A percentile compares a stretch with the other conserved stretches of the same genome.
phyloP scores from a whole-genome alignment of 192 early-diverging fungal genomes.

The Coemansia sp. region DNA sequence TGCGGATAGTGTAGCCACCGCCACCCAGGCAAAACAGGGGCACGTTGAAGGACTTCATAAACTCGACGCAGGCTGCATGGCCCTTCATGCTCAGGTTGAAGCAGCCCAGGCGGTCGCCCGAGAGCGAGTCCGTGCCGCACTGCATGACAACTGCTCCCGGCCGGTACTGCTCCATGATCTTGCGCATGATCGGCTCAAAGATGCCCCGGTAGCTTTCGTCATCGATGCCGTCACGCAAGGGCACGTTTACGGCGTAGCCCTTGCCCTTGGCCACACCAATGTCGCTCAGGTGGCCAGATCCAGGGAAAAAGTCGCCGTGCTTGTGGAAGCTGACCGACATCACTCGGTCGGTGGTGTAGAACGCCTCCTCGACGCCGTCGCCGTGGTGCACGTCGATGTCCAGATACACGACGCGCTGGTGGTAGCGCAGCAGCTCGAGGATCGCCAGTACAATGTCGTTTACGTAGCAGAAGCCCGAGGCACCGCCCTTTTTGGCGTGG shows the following conservation, averaged over 20 bases:
- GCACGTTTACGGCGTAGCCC: constrained; percentile 93
- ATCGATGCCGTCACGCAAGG: constrained; percentile 90
- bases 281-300: constrained; percentile 94
- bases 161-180: constrained; percentile 87
- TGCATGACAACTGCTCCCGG: constrained; percentile 92
- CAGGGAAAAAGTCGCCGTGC: constrained; percentile 98
- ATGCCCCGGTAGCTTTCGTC: constrained; percentile 90
- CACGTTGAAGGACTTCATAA: constrained; percentile 86
- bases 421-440: constrained; percentile 79
- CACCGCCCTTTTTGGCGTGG: constrained; percentile 95
- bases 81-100: constrained; percentile 95
- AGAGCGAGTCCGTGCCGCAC: constrained; percentile 93
- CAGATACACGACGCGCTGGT: constrained; percentile 91
- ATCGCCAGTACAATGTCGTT: constrained; percentile 96
- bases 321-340: constrained; percentile 99
- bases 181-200: constrained; percentile 79
- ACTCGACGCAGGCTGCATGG: constrained; percentile 90
- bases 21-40: constrained; percentile 93
- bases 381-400: constrained; percentile 99
- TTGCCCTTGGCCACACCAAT: constrained; percentile 83
- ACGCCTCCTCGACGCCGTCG: constrained; percentile 98
- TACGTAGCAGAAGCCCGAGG: constrained; percentile 96
- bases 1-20: constrained; percentile 96
- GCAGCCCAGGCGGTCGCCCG: constrained; percentile 87
- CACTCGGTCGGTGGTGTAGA: constrained; percentile 96